Percentiles rank a stretch among this genome's conserved stretches.
These are phyloP conservation scores for Curvularia sp. DNA, from an alignment of 2,329 filamentous ascomycete genomes.

Conservation along the genomic window DNA sequence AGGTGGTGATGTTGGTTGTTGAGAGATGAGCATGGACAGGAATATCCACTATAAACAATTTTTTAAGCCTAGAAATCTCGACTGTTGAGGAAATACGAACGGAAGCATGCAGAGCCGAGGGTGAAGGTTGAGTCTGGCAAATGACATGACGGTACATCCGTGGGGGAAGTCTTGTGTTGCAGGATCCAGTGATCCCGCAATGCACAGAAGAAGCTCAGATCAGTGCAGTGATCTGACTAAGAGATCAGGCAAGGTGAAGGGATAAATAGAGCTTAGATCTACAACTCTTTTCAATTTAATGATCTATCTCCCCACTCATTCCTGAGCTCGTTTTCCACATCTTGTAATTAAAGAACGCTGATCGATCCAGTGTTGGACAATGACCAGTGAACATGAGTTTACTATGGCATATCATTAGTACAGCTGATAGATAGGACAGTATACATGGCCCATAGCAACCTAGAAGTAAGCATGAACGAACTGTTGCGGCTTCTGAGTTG, in stretches of 20 bases:
- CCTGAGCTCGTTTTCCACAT: too few relatives aligned
- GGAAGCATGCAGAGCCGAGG: not conserved
- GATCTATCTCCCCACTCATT: too few relatives aligned
- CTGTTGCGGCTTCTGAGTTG: too few relatives aligned
- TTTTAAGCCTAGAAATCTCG: not conserved
- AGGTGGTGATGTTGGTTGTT: slow-evolving; percentile 18
- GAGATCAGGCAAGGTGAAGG: too few relatives aligned
- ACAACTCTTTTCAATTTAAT: too few relatives aligned
- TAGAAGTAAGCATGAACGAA: too few relatives aligned
- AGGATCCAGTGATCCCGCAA: too few relatives aligned
- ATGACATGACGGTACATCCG: not conserved
- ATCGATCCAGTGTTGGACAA: not conserved
- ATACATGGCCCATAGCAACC: not conserved
- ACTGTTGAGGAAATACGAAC: not conserved
- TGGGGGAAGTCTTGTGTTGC: not conserved
- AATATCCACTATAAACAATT: slow-evolving; percentile 39
- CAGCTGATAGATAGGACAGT: slow-evolving; percentile 6
- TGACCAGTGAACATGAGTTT: slow-evolving; percentile 8
- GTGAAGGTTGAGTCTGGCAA: not conserved
- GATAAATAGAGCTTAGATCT: too few relatives aligned
- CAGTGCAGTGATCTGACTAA: too few relatives aligned
- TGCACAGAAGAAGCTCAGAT: too few relatives aligned
- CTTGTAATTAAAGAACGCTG: not conserved
- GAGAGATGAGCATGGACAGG: slow-evolving; percentile 19
- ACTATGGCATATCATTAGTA: slow-evolving; percentile 5